phyloP scores from a whole-genome alignment of 352 stramenopile species.

The Thraustotheca clavata region DNA sequence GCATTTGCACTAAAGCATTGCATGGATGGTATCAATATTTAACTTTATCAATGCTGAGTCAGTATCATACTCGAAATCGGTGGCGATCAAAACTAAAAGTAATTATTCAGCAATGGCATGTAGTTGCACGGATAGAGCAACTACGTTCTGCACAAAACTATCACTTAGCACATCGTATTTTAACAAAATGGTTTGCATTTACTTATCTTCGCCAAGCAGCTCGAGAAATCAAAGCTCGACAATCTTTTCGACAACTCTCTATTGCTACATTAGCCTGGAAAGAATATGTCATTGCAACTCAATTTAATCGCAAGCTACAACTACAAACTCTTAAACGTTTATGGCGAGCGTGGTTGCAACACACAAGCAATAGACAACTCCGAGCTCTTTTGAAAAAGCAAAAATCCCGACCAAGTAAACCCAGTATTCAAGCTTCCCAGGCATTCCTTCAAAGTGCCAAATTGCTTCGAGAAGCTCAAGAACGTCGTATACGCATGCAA shows the following conservation, averaged over 20 bases:
- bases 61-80: constrained; percentile 8
- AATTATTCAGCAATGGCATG: background rate
- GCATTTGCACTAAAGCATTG: background rate
- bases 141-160: background rate
- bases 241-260: too few species aligned
- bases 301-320: background rate
- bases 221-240: background rate
- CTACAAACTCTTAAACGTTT: background rate
- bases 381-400: too few species aligned
- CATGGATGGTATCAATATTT: constrained; percentile 11
- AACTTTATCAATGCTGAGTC: background rate
- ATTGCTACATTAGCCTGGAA: background rate
- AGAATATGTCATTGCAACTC: background rate
- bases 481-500: background rate
- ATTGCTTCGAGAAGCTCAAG: background rate
- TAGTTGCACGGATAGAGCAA: background rate
- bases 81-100: background rate
- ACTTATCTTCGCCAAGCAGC: constrained; percentile 9
- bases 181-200: background rate
- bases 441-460: background rate
- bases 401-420: too few species aligned
- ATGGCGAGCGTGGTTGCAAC: background rate
- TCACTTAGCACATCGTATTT: background rate
- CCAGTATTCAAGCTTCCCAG: too few species aligned
- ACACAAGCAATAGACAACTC: too few species aligned